Evolutionary conservation across 257 asterid species (phyloP), one percentile per base, ranked within the genome.

Genomic region (Petunia axillaris): DNA sequence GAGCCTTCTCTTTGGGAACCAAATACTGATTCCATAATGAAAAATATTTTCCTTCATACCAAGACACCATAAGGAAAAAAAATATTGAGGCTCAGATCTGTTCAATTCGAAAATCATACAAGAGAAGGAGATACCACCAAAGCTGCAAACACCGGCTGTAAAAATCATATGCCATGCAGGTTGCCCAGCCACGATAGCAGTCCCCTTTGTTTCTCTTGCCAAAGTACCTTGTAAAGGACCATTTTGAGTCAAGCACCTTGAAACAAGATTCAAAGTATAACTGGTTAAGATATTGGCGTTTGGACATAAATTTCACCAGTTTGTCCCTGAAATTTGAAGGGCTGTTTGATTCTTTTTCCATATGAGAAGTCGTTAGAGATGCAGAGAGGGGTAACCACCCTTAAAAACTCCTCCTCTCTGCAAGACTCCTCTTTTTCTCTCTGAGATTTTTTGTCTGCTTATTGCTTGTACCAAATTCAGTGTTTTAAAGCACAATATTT

Each of bases 111-210:
- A 71, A 11, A 14, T n/a, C 10, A 52, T 64, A 68, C 48, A 54
- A 65, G 59, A 41, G 64, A 79, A 36, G 16, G 50, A 10, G 8
- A 80, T 68, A 35, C 8, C 25, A 5, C 71, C 73, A 68, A 68
- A 71, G 83, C 73, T 57, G 71, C 79, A 80, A 68, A 40, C 53
- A 40, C 63, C 52, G 4, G 64, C 64, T 15, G 81, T 75, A 78
- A 44, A 62, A 14, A 10, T 46, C 10, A 41, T 40, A 75, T 48
- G 80, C 81, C 84, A 71, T 46, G 59, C 16, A 67, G 78, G 86
- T 77, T 64, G 83, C 87, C 87, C 81, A 62, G 83, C 89, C 85
- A 86, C 82, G 86, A 82, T 86, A 73, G 84, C 80, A 80, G 82
- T 75, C 83, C 15, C 50, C 25, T 25, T 25, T 25, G 25, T 25